Evolutionary conservation across 345 rosid species (phyloP).

Genomic region (Dipteronia sinensis): DNA sequence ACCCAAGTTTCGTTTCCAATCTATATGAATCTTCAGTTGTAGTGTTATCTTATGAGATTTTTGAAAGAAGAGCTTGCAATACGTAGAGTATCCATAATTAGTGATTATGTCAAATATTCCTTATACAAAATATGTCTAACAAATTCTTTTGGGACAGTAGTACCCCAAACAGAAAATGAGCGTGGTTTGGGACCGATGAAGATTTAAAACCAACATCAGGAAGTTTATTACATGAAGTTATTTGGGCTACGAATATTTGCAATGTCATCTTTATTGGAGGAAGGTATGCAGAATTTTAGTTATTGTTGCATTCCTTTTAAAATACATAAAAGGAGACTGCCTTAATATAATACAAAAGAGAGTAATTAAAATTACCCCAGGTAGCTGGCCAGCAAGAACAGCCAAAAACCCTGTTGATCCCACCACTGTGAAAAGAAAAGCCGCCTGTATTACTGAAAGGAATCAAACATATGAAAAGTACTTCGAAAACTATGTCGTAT

Average conservation of each 20-base stretch:
- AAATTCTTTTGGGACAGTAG: too few relatives aligned
- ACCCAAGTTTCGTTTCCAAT: too few relatives aligned
- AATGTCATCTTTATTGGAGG: neutral
- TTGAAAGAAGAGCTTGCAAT: too few relatives aligned
- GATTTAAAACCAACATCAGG: neutral
- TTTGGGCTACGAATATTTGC: neutral
- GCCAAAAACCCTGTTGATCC: slow-evolving; percentile 80
- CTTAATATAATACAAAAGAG: neutral
- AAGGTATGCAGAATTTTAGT: neutral
- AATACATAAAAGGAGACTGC: neutral
- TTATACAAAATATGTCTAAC: too few relatives aligned
- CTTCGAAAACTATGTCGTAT: neutral
- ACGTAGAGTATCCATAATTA: too few relatives aligned
- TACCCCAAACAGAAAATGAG: neutral
- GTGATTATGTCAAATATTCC: neutral
- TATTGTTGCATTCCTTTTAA: neutral
- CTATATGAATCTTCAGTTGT: too few relatives aligned
- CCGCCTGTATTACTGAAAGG: slow-evolving; percentile 74
- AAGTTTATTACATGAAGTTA: neutral
- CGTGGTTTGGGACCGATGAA: neutral
- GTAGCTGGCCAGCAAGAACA: slow-evolving; percentile 90
- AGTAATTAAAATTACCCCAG: slow-evolving; percentile 58
- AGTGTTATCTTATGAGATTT: too few relatives aligned
- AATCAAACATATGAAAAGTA: slow-evolving; percentile 30
- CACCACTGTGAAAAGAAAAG: slow-evolving; percentile 90